Evolutionary conservation across 768 basidiomycete genomes (phyloP).

Genomic region (Tricholoma terreum): DNA sequence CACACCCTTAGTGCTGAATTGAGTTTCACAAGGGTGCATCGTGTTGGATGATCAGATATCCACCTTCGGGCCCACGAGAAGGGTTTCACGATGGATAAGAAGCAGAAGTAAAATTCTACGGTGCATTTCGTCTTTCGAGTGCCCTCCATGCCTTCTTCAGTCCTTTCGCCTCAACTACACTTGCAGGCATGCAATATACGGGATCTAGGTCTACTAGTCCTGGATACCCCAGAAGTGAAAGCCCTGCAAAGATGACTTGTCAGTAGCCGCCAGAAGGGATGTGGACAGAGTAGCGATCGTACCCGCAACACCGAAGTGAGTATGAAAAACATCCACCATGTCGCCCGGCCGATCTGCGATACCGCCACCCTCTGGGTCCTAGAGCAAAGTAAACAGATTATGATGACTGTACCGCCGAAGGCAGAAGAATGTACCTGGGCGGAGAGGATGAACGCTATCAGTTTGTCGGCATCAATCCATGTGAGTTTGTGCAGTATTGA

Average conservation of each 20-base stretch:
- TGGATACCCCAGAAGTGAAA: conserved; percentile 87
- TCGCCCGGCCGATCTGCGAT: conserved; percentile 93
- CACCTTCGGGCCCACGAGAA: background rate
- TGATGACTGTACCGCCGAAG: background rate
- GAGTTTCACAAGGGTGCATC: background rate
- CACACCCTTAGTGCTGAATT: background rate
- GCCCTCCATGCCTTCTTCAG: conserved; percentile 66
- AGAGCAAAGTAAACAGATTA: conserved; percentile 8
- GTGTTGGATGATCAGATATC: background rate
- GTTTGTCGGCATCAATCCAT: conserved; percentile 86
- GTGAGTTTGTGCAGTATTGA: conserved; percentile 77
- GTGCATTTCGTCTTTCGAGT: conserved; percentile 35
- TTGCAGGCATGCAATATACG: conserved; percentile 93
- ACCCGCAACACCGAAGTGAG: conserved; percentile 88
- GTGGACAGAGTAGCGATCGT: conserved; percentile 7
- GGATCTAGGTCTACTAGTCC: conserved; percentile 86
- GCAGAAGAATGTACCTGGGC: conserved; percentile 58
- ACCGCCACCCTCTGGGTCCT: conserved; percentile 90
- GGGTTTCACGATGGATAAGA: background rate
- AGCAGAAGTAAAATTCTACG: background rate
- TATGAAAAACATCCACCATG: conserved; percentile 97
- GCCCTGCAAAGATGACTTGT: conserved; percentile 43
- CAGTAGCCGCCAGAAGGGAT: background rate
- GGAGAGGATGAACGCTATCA: conserved; percentile 79
- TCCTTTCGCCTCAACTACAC: conserved; percentile 65